These are phyloP conservation scores for Phialophora chinensis DNA, from an alignment of 2,329 filamentous ascomycete species.

Conservation along the genomic window DNA sequence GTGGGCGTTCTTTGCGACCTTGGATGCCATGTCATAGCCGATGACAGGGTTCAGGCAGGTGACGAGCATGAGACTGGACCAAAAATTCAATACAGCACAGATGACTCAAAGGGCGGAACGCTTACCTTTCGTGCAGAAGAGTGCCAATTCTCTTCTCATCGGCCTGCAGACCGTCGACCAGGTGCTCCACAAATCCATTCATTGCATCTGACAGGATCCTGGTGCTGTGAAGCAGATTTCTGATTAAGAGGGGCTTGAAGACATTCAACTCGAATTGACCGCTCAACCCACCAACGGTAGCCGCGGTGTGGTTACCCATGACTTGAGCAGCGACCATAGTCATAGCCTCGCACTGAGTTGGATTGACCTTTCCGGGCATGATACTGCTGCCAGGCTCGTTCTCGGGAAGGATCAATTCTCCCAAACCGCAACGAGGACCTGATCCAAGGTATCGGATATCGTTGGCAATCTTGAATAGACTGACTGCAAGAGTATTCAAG, in stretches of 20 bases:
- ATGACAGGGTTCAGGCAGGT: conserved; percentile 98
- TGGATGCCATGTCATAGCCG: conserved; percentile 95
- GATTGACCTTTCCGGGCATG: conserved; percentile 99
- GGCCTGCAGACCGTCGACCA: conserved; percentile 84
- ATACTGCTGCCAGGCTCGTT: conserved; percentile 98
- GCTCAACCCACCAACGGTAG: conserved; percentile 93
- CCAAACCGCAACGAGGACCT: conserved; percentile 92
- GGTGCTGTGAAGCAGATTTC: conserved; percentile 90
- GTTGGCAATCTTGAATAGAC: conserved; percentile 97
- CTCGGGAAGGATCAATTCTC: conserved; percentile 90
- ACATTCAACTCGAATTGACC: conserved; percentile 99
- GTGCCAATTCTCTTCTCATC: conserved; percentile 90
- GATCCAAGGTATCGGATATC: conserved; percentile 97
- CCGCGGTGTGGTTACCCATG: conserved; percentile 94
- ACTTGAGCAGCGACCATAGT: conserved; percentile 98
- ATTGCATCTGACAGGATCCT: conserved; percentile 90
- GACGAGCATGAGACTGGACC: conserved; percentile 87
- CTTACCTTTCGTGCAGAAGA: conserved; percentile 93
- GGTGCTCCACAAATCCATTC: conserved; percentile 92
- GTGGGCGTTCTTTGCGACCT: conserved; percentile 98
- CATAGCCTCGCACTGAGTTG: conserved; percentile 95
- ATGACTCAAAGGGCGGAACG: conserved; percentile 11
- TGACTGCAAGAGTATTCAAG: conserved; percentile 88
- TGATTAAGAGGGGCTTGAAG: conserved; percentile 96
- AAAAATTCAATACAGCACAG: conserved; percentile 19